A percentile compares a stretch with the other conserved stretches of the same genome.
Evolutionary conservation across 1,284 basidiomycete genomes (phyloP).

Genomic region (Apiotrichum akiyoshidainum): DNA sequence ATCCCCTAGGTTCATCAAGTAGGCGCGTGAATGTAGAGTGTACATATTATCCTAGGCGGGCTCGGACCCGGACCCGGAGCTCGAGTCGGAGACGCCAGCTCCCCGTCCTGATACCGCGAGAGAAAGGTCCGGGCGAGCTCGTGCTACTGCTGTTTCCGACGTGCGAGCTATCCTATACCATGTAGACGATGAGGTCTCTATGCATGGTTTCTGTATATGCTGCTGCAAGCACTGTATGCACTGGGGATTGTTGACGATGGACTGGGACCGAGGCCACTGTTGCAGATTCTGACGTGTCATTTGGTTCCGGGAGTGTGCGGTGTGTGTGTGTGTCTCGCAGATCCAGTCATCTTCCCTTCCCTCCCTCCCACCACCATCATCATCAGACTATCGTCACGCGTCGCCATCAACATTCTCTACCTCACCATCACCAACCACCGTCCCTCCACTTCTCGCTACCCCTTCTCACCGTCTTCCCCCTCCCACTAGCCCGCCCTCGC

Average conservation of each 20-base stretch:
- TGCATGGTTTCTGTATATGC: not conserved
- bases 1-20: slow-evolving; percentile 16
- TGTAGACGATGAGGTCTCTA: not conserved
- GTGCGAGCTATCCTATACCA: too few species aligned
- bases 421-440: not conserved
- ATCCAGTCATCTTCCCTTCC: too few species aligned
- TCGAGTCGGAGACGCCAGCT: too few species aligned
- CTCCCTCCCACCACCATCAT: too few species aligned
- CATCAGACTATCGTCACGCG: too few species aligned
- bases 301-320: slow-evolving; percentile 1
- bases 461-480: not conserved
- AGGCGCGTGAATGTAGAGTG: not conserved
- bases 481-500: not conserved
- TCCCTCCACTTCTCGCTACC: not conserved
- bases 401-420: too few species aligned
- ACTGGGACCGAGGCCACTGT: not conserved
- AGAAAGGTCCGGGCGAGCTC: too few species aligned
- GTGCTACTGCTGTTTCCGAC: too few species aligned
- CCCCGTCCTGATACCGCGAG: too few species aligned
- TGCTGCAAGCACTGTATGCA: not conserved
- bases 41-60: not conserved
- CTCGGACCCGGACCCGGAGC: too few species aligned
- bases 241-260: not conserved
- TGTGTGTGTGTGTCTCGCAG: not conserved
- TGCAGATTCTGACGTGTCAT: slow-evolving; percentile 1